Base-by-base conservation (phyloP, 306 rosid genomes). In the Spatholobus suberectus region DNA sequence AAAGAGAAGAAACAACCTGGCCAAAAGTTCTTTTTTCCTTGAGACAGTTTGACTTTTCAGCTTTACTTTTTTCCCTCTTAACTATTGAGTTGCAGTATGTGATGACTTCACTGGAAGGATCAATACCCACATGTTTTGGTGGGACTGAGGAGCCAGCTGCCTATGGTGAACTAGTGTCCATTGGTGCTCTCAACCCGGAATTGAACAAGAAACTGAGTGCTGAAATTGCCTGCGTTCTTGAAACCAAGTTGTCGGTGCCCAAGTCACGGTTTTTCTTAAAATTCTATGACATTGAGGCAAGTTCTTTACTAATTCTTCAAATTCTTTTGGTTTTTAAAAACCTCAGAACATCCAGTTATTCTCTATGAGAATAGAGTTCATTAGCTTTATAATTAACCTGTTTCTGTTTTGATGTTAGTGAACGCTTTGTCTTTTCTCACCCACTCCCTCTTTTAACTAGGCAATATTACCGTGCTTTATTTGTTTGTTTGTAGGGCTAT, bases 81-180 rank as follows among this genome's bases (percentile, higher is more conserved):
- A 57, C 18, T 6, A 7, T 40, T 15, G 37, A 62, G 35, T 47
- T 82, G 83, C 89, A 92, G 97, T 89, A 89, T 85, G 94, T 90
- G 85, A n/a, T n/a, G n/a, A n/a, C n/a, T n/a, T n/a, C 87, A 69
- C 81, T 92, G 89, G 90, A 90, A 85, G 97, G 97, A 58, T 92
- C 93, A 20, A 82, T 87, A 52, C 92, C 97, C 80, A 84, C 89
- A 1, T 41, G 91, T 46, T 92, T 92, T 87, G 92, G 93, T 59
- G 95, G 92, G 69, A 85, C 81, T 35, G 95, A 92, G 82, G 80
- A 90, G 76, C 92, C 97, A 32, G 92, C 97, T 49, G 95, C 92
- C 15, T 90, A 88, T 78, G 95, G 90, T 41, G 97, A 92, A 88
- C 77, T 92, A 85, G 91, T 90, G 10, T 86, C 97, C 61, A 90